Conservation (phyloP, 139 green algal species). For the Astrephomene gubernaculifera region DNA sequence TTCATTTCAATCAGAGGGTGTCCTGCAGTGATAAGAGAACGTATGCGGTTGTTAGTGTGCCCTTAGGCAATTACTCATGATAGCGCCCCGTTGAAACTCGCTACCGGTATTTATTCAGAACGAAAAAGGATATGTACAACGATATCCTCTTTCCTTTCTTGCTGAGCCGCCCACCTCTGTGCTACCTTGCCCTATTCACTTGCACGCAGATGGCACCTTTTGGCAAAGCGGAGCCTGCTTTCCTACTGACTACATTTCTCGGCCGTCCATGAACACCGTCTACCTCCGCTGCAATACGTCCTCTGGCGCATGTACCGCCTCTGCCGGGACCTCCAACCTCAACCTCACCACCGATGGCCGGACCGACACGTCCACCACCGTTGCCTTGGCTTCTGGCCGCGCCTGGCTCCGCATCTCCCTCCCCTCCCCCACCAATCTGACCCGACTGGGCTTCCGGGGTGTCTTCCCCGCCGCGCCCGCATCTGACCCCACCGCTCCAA, state of each 20-base stretch:
- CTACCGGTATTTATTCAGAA: not conserved
- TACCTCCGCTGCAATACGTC: slow-evolving; percentile 8
- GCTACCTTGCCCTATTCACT: not conserved
- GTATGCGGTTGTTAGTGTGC: not conserved
- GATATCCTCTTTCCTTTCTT: not conserved
- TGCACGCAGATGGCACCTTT: slow-evolving; percentile 32
- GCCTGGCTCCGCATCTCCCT: slow-evolving; percentile 20
- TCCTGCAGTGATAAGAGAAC: not conserved
- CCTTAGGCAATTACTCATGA: not conserved
- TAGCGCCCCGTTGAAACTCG: not conserved
- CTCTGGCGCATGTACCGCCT: not conserved
- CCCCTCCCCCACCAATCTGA: not conserved
- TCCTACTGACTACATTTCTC: slow-evolving; percentile 18
- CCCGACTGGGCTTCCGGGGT: slow-evolving; percentile 7
- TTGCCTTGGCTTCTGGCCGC: not conserved
- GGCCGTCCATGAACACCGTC: not conserved
- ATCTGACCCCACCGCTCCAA: not conserved
- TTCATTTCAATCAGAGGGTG: not conserved
- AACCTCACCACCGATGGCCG: slow-evolving; percentile 3
- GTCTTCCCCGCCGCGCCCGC: not conserved
- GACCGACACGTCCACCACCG: not conserved
- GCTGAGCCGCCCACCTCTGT: not conserved
- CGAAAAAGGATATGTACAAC: not conserved
- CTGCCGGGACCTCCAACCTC: not conserved
- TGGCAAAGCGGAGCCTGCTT: slow-evolving; percentile 37